Percentiles rank a stretch among this genome's conserved stretches.
Evolutionary conservation across 768 basidiomycete genomes (phyloP).

Genomic region (Phanerochaete carnosa): DNA sequence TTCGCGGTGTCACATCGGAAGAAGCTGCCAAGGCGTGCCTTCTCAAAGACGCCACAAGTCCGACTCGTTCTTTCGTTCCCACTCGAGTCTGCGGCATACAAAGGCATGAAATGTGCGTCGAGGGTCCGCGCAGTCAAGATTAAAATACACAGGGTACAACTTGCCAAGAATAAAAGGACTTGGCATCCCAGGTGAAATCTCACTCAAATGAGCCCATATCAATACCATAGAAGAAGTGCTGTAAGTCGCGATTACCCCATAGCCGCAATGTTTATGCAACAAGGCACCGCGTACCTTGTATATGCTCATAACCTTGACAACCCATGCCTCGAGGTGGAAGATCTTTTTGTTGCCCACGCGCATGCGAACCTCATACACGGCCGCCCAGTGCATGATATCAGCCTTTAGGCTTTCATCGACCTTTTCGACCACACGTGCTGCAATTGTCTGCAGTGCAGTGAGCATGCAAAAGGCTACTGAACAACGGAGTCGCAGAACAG

Average conservation of each 20-base stretch:
- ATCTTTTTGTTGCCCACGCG: constrained; percentile 91
- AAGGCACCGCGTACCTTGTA: constrained; percentile 57
- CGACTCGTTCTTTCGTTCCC: not conserved
- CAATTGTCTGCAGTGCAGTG: constrained; percentile 65
- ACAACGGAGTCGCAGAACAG: constrained; percentile 13
- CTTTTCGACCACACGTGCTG: constrained; percentile 80
- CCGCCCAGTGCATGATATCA: constrained; percentile 97
- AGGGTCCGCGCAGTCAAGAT: not conserved
- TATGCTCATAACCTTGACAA: constrained; percentile 91
- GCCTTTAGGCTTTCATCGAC: constrained; percentile 90
- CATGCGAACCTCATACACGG: constrained; percentile 97
- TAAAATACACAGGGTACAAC: not conserved
- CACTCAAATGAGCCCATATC: constrained; percentile 54
- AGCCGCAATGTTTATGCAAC: not conserved
- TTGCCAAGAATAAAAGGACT: not conserved
- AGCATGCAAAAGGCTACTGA: not conserved
- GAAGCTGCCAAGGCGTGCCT: no score
- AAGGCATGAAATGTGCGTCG: not conserved
- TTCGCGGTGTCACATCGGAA: no score
- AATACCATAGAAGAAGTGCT: constrained; percentile 53
- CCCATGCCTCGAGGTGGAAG: constrained; percentile 96
- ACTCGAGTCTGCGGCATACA: not conserved
- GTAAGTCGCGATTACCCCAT: constrained; percentile 1
- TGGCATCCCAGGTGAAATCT: not conserved
- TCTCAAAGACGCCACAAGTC: no score